Evolutionary conservation across 768 basidiomycete species (phyloP), one percentile per base, ranked within the genome.

Genomic region (Lanmaoa rubissima): DNA sequence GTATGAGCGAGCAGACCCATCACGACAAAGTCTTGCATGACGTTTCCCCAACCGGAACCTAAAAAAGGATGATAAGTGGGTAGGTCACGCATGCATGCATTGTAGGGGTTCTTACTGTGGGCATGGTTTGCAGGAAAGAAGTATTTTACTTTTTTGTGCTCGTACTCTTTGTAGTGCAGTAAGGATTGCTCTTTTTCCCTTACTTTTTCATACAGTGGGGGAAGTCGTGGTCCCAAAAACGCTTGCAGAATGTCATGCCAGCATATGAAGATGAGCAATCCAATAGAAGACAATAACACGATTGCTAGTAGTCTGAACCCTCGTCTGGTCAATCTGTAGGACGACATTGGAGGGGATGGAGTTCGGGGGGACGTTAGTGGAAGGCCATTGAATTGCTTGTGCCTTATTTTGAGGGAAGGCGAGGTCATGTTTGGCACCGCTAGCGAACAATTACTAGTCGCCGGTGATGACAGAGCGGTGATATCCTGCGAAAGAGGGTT

Each of bases 41-140:
- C 70, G 41, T 78, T 77, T 1, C 75, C 75, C 72, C 71, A 78
- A 1, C 76, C 77, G 7, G 67, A 69, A 43, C 69, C 76, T 77
- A 47, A 17, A 52, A 32, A 36, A 19, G 12, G 11, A 35, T 17
- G 19, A n/a, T 38, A 24, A 57, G 34, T 24, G 21, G 21, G 21
- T 24, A 24, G 1, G 21, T 24, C 11, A 14, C 5, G 26, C 13
- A 9, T 26, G 26, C 13, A 9, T 26, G 39, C 9, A n/a, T 21
- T 12, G 11, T 12, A 34, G 9, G 28, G 28, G 16, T 26, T 26
- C 76, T 57, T 46, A 78, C 80, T 66, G 51, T 69, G 66, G 0
- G 67, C 75, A 61, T 83, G 80, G 54, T 81, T 82, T 4, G 78
- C 75, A 32, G 79, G 64, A 63, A 75, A 80, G 10, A 85, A 63